Conservation (phyloP, 2,329 filamentous ascomycete species). For the Chalaropsis thielavioides region DNA sequence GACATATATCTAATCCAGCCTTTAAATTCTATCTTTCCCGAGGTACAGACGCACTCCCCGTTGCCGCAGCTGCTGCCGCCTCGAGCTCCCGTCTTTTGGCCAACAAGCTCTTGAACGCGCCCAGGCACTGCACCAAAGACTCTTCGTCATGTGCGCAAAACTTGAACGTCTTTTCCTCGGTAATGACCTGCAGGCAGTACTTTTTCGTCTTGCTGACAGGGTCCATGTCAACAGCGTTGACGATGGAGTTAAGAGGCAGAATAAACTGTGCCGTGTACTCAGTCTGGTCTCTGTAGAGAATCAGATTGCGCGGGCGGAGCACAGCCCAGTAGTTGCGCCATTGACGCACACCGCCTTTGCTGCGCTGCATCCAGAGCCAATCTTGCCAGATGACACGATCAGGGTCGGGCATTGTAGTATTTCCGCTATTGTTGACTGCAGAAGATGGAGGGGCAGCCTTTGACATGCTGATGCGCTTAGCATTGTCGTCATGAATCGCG, state of each 20-base stretch:
- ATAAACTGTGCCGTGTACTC: constrained; percentile 83
- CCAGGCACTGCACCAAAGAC: constrained; percentile 66
- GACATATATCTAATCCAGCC: constrained; percentile 3
- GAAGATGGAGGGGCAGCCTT: neutral
- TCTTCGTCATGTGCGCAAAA: constrained; percentile 73
- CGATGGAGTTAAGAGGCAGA: constrained; percentile 60
- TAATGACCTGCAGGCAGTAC: constrained; percentile 83
- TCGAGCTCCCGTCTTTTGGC: constrained; percentile 53
- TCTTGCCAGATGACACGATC: constrained; percentile 92
- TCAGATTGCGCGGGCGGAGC: constrained; percentile 67
- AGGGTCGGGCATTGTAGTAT: constrained; percentile 44
- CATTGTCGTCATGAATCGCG: constrained; percentile 25
- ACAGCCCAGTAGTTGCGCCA: constrained; percentile 96
- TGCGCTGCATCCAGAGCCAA: constrained; percentile 71
- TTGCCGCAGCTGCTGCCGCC: constrained; percentile 27
- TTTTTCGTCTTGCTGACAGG: constrained; percentile 71
- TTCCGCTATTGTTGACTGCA: constrained; percentile 14
- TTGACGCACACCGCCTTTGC: constrained; percentile 67
- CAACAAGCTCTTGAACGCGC: constrained; percentile 77
- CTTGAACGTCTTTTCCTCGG: constrained; percentile 72
- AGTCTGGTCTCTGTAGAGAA: constrained; percentile 81
- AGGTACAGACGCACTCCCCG: neutral
- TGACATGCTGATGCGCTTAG: constrained; percentile 6
- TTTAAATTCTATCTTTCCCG: neutral
- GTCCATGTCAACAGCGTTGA: constrained; percentile 87